Evolutionary conservation across 495 filamentous ascomycete genomes (phyloP).

Genomic region (Neurospora hispaniola): DNA sequence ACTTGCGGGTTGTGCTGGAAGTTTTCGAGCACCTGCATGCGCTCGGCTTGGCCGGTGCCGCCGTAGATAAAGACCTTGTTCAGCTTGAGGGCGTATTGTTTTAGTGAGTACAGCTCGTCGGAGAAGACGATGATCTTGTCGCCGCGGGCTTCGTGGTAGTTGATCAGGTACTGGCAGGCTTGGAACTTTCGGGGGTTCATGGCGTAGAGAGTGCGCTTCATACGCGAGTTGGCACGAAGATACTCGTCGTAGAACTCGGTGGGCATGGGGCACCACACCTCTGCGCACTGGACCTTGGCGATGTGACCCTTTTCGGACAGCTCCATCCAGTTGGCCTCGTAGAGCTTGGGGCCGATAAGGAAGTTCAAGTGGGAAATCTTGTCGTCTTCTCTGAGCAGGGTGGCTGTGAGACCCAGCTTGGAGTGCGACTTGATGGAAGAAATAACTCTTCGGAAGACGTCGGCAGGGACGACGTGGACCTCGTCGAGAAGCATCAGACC

Average conservation of each 20-base stretch:
- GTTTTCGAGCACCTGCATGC: slow-evolving; percentile 83
- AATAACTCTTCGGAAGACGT: slow-evolving; percentile 90
- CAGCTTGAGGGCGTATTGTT: slow-evolving; percentile 73
- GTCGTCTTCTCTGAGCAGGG: slow-evolving; percentile 90
- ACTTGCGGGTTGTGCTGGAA: slow-evolving; percentile 91
- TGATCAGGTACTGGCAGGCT: slow-evolving; percentile 90
- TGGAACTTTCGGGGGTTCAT: slow-evolving; percentile 99
- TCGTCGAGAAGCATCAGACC: slow-evolving; percentile 96
- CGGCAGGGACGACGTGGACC: slow-evolving; percentile 94
- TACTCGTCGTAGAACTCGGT: slow-evolving; percentile 97
- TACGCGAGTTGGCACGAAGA: slow-evolving; percentile 41
- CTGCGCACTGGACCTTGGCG: slow-evolving; percentile 92
- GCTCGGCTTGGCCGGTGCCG: slow-evolving; percentile 75
- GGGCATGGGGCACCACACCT: slow-evolving; percentile 99
- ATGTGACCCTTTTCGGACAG: slow-evolving; percentile 94
- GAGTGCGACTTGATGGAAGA: slow-evolving; percentile 85
- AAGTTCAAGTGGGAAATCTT: slow-evolving; percentile 98
- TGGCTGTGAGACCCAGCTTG: slow-evolving; percentile 94
- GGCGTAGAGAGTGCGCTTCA: slow-evolving; percentile 71
- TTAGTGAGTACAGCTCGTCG: slow-evolving; percentile 92
- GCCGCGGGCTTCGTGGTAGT: slow-evolving; percentile 91
- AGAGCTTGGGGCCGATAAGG: slow-evolving; percentile 92
- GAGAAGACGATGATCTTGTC: slow-evolving; percentile 99
- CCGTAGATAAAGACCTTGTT: slow-evolving; percentile 91
- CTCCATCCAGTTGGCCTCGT: slow-evolving; percentile 99